Evolutionary conservation across 2,329 filamentous ascomycete genomes (phyloP), one percentile per base, ranked within the genome.

Genomic region (Parafenestella ontariensis): DNA sequence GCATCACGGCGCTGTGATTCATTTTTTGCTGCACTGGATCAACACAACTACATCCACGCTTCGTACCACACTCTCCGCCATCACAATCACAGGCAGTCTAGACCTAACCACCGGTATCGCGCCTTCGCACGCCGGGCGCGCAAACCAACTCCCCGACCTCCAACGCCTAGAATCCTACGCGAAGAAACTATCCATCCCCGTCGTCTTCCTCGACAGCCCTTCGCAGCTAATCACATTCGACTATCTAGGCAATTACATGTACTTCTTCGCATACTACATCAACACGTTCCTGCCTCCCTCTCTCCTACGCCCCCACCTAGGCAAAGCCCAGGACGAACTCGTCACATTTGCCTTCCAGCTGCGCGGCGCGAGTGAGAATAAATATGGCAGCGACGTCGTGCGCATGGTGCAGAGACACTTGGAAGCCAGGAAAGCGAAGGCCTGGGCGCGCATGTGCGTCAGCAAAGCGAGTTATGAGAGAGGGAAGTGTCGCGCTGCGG

Each of bases 1-100:
- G 72, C 72, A 75, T 40, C 70, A 75, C n/a, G 68, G 70, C 5
- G 56, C 71, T 5, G 58, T 68, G 2, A 26, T 75, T 15, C 62
- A 61, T 6, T 68, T 70, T 40, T 54, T 75, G 5, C 52, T 69
- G 3, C 41, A 62, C 21, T 74, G 63, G 57, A 70, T 75, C 54
- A 66, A 69, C 54, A 56, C 47, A 17, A 74, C 72, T 0, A 65
- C 58, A 8, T 41, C 66, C 1, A 36, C 53, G 1, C 41, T 74
- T 10, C 71, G 71, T 21, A 56, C 50, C 7, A 20, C 52, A 1
- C 52, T 74, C 1, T 48, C 46, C 1, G 68, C 60, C 0, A 64
- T 74, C 13, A 72, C 66, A 3, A 49, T 75, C 40, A 63, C 63
- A 8, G 60, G 61, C 3, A 59, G 62, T 2, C 54, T 75, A 4